These are phyloP conservation scores for Excoecaria agallocha DNA, from an alignment of 345 rosid species.

Conservation along the genomic window DNA sequence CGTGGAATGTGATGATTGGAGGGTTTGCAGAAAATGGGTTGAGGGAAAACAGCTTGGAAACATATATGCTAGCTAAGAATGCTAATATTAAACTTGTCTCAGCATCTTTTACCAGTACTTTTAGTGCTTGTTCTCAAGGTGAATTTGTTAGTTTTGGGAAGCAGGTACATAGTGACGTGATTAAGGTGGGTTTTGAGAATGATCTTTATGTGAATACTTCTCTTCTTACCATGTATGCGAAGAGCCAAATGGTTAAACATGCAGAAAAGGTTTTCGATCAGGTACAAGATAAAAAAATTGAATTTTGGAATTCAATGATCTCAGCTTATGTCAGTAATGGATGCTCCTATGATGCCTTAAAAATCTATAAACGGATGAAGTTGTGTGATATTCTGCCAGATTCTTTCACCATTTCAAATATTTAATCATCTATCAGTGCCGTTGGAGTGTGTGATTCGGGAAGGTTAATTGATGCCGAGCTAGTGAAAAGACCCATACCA, in stretches of 20 bases:
- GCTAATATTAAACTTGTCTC: slow-evolving; percentile 50
- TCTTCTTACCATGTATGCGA: slow-evolving; percentile 66
- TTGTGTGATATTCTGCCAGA: slow-evolving; percentile 38
- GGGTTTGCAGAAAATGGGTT: slow-evolving; percentile 49
- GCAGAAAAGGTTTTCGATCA: slow-evolving; percentile 53
- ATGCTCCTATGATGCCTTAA: slow-evolving; percentile 38
- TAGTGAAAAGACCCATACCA: slow-evolving; percentile 51
- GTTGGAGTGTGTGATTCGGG: slow-evolving; percentile 45
- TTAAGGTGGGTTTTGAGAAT: slow-evolving; percentile 56
- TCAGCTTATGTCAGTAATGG: slow-evolving; percentile 56
- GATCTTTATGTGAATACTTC: slow-evolving; percentile 61
- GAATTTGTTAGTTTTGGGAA: slow-evolving; percentile 47
- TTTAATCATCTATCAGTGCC: slow-evolving; percentile 49
- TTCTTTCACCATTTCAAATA: slow-evolving; percentile 56
- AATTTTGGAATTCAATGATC: slow-evolving; percentile 72
- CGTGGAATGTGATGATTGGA: slow-evolving; percentile 81
- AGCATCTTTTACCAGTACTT: slow-evolving; percentile 45
- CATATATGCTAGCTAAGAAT: slow-evolving; percentile 49
- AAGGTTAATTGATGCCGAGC: slow-evolving; percentile 60
- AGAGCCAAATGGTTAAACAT: slow-evolving; percentile 47
- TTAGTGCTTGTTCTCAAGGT: slow-evolving; percentile 54
- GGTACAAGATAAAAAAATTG: slow-evolving; percentile 43
- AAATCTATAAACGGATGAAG: slow-evolving; percentile 49
- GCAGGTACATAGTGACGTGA: slow-evolving; percentile 62
- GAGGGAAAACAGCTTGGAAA: slow-evolving; percentile 57